phyloP scores from a whole-genome alignment of 1,284 basidiomycete genomes.

The Pseudozyma sp. region DNA sequence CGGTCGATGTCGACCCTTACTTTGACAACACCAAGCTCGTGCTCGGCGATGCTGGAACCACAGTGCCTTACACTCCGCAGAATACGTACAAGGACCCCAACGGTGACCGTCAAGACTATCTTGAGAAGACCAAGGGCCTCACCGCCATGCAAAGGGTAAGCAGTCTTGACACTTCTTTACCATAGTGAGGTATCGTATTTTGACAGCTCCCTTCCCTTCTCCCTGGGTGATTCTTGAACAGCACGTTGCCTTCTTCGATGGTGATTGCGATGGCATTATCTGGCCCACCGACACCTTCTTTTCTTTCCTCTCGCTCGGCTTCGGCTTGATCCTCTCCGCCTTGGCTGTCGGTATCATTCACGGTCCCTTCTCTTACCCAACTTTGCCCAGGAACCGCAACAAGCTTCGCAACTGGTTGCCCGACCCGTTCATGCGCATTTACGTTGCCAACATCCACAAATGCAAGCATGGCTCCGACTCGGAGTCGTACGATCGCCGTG shows the following conservation, averaged over 20 bases:
- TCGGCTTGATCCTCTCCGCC: slow-evolving; percentile 70
- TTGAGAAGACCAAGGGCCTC: slow-evolving; percentile 45
- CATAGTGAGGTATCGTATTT: background rate
- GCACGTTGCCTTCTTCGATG: slow-evolving; percentile 73
- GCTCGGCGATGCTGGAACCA: slow-evolving; percentile 30
- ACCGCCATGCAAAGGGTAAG: slow-evolving; percentile 69
- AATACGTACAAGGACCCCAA: slow-evolving; percentile 54
- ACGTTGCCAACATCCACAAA: slow-evolving; percentile 71
- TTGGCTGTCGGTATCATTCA: slow-evolving; percentile 71
- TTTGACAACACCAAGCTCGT: slow-evolving; percentile 53
- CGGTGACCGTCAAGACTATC: slow-evolving; percentile 48
- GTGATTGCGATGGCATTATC: slow-evolving; percentile 73
- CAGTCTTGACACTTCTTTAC: background rate
- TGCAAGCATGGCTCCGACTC: slow-evolving; percentile 73
- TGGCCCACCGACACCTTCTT: slow-evolving; percentile 74
- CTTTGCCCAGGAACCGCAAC: slow-evolving; percentile 35
- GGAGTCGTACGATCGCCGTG: slow-evolving; percentile 70
- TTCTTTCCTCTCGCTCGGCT: slow-evolving; percentile 72
- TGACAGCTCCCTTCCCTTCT: background rate
- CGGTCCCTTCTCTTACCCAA: slow-evolving; percentile 55
- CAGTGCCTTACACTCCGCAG: slow-evolving; percentile 49
- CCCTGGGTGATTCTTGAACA: background rate
- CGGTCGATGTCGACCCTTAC: slow-evolving; percentile 43
- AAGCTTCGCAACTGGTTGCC: slow-evolving; percentile 41
- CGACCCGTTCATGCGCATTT: slow-evolving; percentile 72